Percentiles rank a stretch among this genome's conserved stretches.
Conservation (phyloP, 495 filamentous ascomycete species). For the Gamarada debralockiae region DNA sequence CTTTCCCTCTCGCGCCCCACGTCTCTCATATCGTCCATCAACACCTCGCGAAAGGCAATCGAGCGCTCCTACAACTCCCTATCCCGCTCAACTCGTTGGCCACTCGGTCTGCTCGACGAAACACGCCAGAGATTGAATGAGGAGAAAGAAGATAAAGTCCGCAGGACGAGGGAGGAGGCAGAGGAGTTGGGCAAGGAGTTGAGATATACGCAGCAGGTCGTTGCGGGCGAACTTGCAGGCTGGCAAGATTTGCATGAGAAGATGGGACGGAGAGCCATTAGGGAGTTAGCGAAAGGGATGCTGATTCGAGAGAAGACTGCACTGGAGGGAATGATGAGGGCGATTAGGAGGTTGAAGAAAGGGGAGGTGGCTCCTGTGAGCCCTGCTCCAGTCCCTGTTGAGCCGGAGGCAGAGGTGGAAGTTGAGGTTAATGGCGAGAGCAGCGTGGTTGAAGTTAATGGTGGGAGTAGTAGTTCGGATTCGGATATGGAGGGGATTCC, state of each 20-base stretch:
- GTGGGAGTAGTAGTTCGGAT: no score
- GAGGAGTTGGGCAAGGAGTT: slow-evolving; percentile 70
- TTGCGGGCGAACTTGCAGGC: slow-evolving; percentile 85
- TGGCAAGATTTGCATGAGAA: slow-evolving; percentile 87
- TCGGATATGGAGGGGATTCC: no score
- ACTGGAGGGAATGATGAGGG: slow-evolving; percentile 76
- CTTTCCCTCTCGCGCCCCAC: slow-evolving; percentile 77
- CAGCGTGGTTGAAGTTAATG: no score
- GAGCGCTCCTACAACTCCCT: slow-evolving; percentile 72
- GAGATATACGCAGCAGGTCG: slow-evolving; percentile 87
- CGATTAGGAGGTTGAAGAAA: slow-evolving; percentile 51
- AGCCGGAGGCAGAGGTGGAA: no score
- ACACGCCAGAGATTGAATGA: slow-evolving; percentile 75
- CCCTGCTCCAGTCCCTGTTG: neutral
- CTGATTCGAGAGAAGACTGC: slow-evolving; percentile 74
- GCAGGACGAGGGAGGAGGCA: slow-evolving; percentile 59
- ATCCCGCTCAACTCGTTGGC: slow-evolving; percentile 70
- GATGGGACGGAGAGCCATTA: slow-evolving; percentile 69
- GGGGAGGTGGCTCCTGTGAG: neutral
- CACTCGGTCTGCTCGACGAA: slow-evolving; percentile 81
- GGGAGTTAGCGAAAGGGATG: slow-evolving; percentile 71
- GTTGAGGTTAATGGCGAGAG: no score
- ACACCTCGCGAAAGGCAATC: slow-evolving; percentile 58
- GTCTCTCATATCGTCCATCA: slow-evolving; percentile 68
- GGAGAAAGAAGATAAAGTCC: slow-evolving; percentile 72